Conservation (phyloP, 352 stramenopile species). For the Phytophthora sp. region DNA sequence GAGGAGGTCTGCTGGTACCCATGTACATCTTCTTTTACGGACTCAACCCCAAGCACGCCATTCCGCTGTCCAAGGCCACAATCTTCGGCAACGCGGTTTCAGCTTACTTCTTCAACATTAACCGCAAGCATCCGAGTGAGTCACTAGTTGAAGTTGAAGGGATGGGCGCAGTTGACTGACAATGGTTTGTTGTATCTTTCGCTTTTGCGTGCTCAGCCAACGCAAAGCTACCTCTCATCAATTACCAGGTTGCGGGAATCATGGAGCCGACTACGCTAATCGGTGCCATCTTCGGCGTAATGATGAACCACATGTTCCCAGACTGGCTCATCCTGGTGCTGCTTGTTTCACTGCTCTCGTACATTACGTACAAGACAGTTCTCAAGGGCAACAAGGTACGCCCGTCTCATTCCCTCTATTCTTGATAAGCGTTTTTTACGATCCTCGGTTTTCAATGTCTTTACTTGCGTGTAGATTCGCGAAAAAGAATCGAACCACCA, state of each 20-base stretch:
- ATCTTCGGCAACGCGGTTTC: slow-evolving; percentile 97
- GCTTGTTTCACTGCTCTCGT: slow-evolving; percentile 75
- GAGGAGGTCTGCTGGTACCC: slow-evolving; percentile 96
- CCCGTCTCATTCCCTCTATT: no score
- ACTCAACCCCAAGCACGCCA: slow-evolving; percentile 94
- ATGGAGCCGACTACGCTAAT: slow-evolving; percentile 96
- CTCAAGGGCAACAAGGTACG: slow-evolving; percentile 71
- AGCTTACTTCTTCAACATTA: slow-evolving; percentile 94
- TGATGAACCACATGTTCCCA: slow-evolving; percentile 85
- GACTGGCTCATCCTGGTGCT: slow-evolving; percentile 86
- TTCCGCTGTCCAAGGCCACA: slow-evolving; percentile 97
- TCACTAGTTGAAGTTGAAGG: slow-evolving; percentile 1
- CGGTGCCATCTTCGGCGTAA: slow-evolving; percentile 80
- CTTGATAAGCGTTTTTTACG: no score
- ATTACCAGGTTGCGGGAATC: slow-evolving; percentile 98
- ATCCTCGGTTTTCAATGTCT: not conserved
- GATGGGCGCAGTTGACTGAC: slow-evolving; percentile 4
- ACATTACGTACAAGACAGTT: slow-evolving; percentile 78
- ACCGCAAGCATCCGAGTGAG: slow-evolving; percentile 92
- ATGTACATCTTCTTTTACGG: slow-evolving; percentile 97
- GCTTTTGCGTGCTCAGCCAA: slow-evolving; percentile 39
- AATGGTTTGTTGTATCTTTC: not conserved
- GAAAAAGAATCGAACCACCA: slow-evolving; percentile 62
- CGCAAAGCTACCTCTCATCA: slow-evolving; percentile 93
- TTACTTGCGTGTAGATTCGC: slow-evolving; percentile 39